A percentile compares a stretch with the other conserved stretches of the same genome.
Evolutionary conservation across 495 filamentous ascomycete species (phyloP).

Genomic region (Penicillium dipodomyicola): DNA sequence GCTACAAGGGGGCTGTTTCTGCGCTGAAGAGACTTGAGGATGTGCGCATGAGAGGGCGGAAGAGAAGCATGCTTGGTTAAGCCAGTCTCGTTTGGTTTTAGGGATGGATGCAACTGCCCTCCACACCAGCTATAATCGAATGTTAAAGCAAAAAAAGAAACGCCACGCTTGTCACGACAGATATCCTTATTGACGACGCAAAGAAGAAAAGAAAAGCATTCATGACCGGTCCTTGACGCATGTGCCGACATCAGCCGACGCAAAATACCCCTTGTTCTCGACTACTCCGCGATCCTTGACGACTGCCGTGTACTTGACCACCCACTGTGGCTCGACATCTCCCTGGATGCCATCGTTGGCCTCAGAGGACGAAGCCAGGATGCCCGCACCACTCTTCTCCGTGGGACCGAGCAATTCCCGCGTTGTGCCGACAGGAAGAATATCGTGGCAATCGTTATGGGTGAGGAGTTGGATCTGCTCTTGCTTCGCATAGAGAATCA

Average conservation of each 20-base stretch:
- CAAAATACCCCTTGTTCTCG: conserved; percentile 97
- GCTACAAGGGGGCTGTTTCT: conserved; percentile 55
- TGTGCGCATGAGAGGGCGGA: conserved; percentile 92
- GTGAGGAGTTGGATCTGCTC: conserved; percentile 85
- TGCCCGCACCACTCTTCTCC: conserved; percentile 62
- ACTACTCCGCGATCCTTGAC: conserved; percentile 94
- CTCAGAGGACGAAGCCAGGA: conserved; percentile 56
- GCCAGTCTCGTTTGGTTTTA: conserved; percentile 4
- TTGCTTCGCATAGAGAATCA: conserved; percentile 80
- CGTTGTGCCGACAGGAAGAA: conserved; percentile 80
- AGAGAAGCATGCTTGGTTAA: conserved; percentile 94
- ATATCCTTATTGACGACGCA: not conserved
- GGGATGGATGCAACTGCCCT: not conserved
- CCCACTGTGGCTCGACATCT: conserved; percentile 85
- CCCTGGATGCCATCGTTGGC: conserved; percentile 57
- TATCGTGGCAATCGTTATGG: conserved; percentile 91
- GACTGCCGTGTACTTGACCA: conserved; percentile 97
- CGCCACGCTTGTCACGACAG: conserved; percentile 36
- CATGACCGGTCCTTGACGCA: conserved; percentile 35
- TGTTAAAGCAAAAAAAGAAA: conserved; percentile 22
- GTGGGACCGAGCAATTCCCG: conserved; percentile 73
- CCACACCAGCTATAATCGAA: conserved; percentile 13
- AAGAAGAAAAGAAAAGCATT: conserved; percentile 10
- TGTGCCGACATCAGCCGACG: conserved; percentile 65
- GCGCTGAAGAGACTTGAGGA: conserved; percentile 82